A percentile compares a stretch with the other conserved stretches of the same genome.
These are phyloP conservation scores for Dendrocalamus sinicus DNA, from an alignment of 176 grass and related monocot species.

Conservation along the genomic window DNA sequence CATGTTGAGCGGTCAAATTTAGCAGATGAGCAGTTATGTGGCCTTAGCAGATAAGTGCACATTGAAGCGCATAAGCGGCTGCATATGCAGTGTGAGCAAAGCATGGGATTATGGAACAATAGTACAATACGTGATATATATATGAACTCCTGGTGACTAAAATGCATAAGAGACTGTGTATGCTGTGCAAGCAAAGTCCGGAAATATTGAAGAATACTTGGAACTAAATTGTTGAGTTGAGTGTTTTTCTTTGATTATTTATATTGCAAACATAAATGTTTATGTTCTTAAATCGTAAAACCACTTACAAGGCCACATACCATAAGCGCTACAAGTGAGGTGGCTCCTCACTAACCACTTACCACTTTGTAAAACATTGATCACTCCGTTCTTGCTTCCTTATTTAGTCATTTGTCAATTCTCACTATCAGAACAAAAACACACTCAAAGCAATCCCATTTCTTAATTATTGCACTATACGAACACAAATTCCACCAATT, in stretches of 20 bases:
- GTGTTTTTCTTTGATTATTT: slow-evolving; percentile 5
- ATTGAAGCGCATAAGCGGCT: slow-evolving; percentile 8
- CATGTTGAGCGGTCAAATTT: background rate
- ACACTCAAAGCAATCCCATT: slow-evolving; percentile 9
- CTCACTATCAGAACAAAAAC: background rate
- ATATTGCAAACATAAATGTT: background rate
- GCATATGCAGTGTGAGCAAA: background rate
- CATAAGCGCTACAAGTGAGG: background rate
- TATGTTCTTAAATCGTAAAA: slow-evolving; percentile 21
- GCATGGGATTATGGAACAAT: background rate
- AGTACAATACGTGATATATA: background rate
- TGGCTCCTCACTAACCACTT: background rate
- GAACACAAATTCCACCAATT: background rate
- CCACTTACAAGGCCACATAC: slow-evolving; percentile 5
- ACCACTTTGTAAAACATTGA: background rate
- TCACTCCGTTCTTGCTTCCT: background rate
- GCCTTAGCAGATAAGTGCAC: background rate
- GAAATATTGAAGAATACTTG: background rate
- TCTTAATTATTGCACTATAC: slow-evolving; percentile 2
- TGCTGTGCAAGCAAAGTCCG: background rate
- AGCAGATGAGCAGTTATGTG: background rate
- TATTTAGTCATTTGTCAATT: background rate
- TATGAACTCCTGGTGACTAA: background rate
- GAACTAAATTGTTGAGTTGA: background rate
- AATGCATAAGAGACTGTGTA: background rate